Evolutionary conservation across 2,329 filamentous ascomycete genomes (phyloP).

Genomic region (Phyllachora maydis): DNA sequence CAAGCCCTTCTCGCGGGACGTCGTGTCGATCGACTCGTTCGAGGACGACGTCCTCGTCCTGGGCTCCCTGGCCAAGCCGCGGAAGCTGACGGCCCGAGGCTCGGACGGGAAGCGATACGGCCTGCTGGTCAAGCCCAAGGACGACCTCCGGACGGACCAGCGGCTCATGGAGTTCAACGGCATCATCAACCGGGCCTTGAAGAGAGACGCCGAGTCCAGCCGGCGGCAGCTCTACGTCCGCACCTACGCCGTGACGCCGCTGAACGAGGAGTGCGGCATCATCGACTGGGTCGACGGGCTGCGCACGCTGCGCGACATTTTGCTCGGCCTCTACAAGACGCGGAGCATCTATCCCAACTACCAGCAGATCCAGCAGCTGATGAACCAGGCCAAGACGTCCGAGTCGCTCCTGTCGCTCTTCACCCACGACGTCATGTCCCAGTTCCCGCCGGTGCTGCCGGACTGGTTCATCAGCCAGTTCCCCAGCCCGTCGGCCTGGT

Average conservation of each 20-base stretch:
- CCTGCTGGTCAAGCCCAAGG: constrained; percentile 91
- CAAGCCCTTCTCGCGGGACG: constrained; percentile 70
- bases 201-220: constrained; percentile 77
- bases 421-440: constrained; percentile 37
- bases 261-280: constrained; percentile 93
- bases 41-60: constrained; percentile 77
- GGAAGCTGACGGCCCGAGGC: constrained; percentile 71
- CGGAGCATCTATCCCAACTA: constrained; percentile 55
- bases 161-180: constrained; percentile 98
- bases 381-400: constrained; percentile 39
- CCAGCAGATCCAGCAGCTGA: constrained; percentile 36
- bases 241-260: constrained; percentile 87
- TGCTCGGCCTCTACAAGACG: constrained; percentile 58
- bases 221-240: constrained; percentile 85
- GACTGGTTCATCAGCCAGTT: constrained; percentile 95
- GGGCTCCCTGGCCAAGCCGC: constrained; percentile 77
- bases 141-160: constrained; percentile 92
- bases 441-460: constrained; percentile 68
- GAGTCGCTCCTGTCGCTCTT: constrained; percentile 49
- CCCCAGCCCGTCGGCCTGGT: constrained; percentile 82
- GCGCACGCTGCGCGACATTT: constrained; percentile 80
- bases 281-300: constrained; percentile 98
- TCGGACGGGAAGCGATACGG: constrained; percentile 80
- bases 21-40: constrained; percentile 65
- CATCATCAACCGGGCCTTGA: constrained; percentile 90